These are phyloP conservation scores for Bremia lactucae DNA, from an alignment of 352 stramenopile species.

Conservation along the genomic window DNA sequence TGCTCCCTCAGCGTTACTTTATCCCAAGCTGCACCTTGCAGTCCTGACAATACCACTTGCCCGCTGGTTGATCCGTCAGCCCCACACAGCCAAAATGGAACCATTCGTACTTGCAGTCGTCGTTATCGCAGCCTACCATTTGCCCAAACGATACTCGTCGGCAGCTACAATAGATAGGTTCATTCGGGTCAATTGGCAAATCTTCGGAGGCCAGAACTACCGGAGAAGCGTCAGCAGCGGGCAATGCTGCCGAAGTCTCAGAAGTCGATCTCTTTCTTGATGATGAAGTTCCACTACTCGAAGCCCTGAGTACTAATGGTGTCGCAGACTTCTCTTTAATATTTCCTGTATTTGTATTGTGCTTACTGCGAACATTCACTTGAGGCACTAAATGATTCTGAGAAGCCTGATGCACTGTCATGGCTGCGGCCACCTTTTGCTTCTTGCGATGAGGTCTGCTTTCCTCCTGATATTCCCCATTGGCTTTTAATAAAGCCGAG, in stretches of 20 bases:
- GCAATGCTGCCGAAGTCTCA: conserved; percentile 23
- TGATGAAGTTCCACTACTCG: conserved; percentile 5
- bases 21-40: conserved; percentile 61
- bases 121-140: conserved; percentile 89
- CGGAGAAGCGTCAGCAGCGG: conserved; percentile 4
- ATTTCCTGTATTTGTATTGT: conserved; percentile 8
- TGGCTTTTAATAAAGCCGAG: conserved; percentile 52
- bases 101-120: conserved; percentile 90
- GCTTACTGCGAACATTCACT: conserved; percentile 24
- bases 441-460: conserved; percentile 38
- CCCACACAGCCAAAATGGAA: conserved; percentile 87
- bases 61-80: conserved; percentile 69
- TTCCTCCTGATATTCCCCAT: conserved; percentile 75
- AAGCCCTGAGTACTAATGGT: conserved; percentile 10
- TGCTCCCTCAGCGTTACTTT: conserved; percentile 24
- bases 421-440: conserved; percentile 25
- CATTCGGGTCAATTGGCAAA: conserved; percentile 78
- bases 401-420: conserved; percentile 9
- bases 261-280: conserved; percentile 43
- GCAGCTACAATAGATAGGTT: conserved; percentile 83
- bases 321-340: conserved; percentile 16
- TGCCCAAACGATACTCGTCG: conserved; percentile 83
- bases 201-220: conserved; percentile 55
- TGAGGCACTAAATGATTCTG: conserved; percentile 14
- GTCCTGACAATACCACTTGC: conserved; percentile 79